A percentile compares a stretch with the other conserved stretches of the same genome.
Conservation (phyloP, 2,329 filamentous ascomycete species). For the Teratosphaeria nubilosa region DNA sequence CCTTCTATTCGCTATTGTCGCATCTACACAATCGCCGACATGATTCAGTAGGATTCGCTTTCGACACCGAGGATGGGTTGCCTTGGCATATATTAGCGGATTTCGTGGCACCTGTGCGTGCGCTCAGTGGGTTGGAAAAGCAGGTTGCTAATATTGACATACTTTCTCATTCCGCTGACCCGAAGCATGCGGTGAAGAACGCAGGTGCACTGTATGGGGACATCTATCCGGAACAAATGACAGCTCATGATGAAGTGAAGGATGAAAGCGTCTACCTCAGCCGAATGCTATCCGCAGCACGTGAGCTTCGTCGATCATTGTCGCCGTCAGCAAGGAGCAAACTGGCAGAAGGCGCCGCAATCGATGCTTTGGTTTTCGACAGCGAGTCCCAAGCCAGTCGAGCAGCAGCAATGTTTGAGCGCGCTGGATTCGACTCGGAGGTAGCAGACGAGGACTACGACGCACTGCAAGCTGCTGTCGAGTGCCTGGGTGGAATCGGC, state of each 20-base stretch:
- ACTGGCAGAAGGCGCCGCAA: slow-evolving; percentile 38
- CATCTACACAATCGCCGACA: slow-evolving; percentile 80
- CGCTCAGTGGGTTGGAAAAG: slow-evolving; percentile 68
- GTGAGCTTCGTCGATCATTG: slow-evolving; percentile 12
- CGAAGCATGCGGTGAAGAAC: neutral
- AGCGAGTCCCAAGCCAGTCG: slow-evolving; percentile 39
- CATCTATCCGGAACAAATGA: slow-evolving; percentile 3
- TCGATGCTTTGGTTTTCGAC: slow-evolving; percentile 2
- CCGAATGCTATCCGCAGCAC: slow-evolving; percentile 13
- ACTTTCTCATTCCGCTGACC: slow-evolving; percentile 2
- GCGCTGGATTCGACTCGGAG: slow-evolving; percentile 65
- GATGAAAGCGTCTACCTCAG: slow-evolving; percentile 1
- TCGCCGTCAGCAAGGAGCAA: slow-evolving; percentile 12
- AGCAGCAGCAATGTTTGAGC: slow-evolving; percentile 68
- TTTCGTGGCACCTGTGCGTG: slow-evolving; percentile 65
- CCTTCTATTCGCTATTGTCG: slow-evolving; percentile 75
- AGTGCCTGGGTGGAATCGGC: slow-evolving; percentile 51
- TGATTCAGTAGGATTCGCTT: slow-evolving; percentile 67
- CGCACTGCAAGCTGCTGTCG: slow-evolving; percentile 58
- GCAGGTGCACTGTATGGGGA: neutral
- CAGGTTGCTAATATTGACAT: slow-evolving; percentile 54
- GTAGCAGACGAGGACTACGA: slow-evolving; percentile 74
- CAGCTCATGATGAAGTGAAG: neutral
- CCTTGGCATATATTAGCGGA: slow-evolving; percentile 81
- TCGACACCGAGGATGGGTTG: slow-evolving; percentile 60